Conservation (phyloP, 1,139 yeast genomes). For the Hyphopichia burtonii region DNA sequence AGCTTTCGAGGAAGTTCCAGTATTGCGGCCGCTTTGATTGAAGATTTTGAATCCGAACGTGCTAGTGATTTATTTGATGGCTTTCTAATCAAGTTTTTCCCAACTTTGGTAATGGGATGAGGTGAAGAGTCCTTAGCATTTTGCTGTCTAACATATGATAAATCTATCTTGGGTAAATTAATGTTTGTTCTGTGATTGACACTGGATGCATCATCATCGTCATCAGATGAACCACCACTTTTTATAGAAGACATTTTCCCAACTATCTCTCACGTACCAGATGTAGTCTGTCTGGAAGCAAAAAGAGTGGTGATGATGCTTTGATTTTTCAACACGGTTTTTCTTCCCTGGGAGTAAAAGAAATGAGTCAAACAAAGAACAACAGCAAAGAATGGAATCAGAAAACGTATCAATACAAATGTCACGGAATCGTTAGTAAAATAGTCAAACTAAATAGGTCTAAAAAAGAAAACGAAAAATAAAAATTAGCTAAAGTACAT, state of each 20-base stretch:
- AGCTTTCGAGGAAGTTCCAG: slow-evolving; percentile 8
- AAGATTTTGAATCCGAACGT: slow-evolving; percentile 21
- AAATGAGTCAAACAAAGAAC: too few species aligned
- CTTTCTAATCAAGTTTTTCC: slow-evolving; percentile 22
- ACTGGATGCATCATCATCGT: not conserved
- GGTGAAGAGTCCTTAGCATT: not conserved
- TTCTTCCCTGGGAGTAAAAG: too few species aligned
- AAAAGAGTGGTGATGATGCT: too few species aligned
- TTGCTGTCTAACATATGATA: not conserved
- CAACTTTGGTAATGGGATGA: slow-evolving; percentile 30
- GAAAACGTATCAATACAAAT: too few species aligned
- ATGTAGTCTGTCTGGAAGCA: too few species aligned
- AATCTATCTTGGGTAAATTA: not conserved
- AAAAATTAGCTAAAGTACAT: too few species aligned
- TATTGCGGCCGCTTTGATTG: not conserved
- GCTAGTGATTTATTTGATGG: slow-evolving; percentile 17
- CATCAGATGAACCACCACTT: not conserved
- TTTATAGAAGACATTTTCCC: not conserved
- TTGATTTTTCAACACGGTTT: too few species aligned
- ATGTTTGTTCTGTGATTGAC: not conserved
- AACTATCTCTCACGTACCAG: too few species aligned
- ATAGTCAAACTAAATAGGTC: too few species aligned
- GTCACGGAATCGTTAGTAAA: too few species aligned
- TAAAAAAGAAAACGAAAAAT: too few species aligned
- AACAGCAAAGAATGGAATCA: too few species aligned